These are phyloP conservation scores for Rosa chinensis DNA, from an alignment of 306 rosid genomes.

Conservation along the genomic window DNA sequence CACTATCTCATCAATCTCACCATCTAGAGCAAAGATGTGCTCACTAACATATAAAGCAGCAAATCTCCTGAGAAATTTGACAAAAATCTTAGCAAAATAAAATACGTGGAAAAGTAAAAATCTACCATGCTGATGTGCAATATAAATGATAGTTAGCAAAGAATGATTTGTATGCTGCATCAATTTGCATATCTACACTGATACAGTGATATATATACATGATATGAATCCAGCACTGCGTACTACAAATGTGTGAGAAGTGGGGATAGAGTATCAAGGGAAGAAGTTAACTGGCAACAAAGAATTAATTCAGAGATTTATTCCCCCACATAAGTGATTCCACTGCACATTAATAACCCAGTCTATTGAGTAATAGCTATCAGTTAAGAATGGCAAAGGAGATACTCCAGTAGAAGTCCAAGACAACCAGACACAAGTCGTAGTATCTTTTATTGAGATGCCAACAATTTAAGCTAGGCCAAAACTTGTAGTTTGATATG, in stretches of 20 bases:
- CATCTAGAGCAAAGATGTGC: constrained; percentile 47
- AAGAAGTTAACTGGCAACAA: neutral
- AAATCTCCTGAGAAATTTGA: constrained; percentile 54
- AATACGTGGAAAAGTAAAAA: neutral
- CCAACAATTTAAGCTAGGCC: neutral
- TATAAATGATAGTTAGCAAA: constrained; percentile 1
- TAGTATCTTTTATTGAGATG: neutral
- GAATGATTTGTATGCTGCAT: neutral
- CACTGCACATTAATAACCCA: neutral
- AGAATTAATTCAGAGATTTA: neutral
- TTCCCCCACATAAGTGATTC: neutral
- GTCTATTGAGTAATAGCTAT: neutral
- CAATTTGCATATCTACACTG: neutral
- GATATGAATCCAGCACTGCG: neutral
- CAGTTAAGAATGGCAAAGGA: neutral
- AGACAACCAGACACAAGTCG: neutral
- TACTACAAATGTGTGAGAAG: neutral
- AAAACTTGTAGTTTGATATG: neutral
- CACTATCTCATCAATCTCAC: constrained; percentile 59
- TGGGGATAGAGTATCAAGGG: neutral
- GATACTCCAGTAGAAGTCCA: neutral
- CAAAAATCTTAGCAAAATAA: neutral
- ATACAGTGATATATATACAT: neutral
- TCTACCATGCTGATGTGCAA: neutral
- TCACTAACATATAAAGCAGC: constrained; percentile 55